Base-by-base conservation (phyloP, 2,329 filamentous ascomycete species). In the Penicillium sp. region DNA sequence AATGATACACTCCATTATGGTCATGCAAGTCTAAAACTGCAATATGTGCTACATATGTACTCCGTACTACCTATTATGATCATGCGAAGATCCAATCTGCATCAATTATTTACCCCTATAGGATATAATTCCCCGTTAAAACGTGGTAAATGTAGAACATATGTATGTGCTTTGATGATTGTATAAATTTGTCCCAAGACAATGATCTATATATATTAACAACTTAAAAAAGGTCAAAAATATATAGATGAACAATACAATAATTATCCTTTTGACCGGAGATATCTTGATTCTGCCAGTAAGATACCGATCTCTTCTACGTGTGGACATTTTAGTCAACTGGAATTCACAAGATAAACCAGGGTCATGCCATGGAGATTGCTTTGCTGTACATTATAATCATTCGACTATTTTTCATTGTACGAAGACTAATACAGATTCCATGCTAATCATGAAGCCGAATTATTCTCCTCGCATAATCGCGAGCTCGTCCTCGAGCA, bases 401-500 rank as follows among this genome's bases (percentile, higher is more conserved):
- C n/a, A 43, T 42, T 18, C 4, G 32, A 29, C 24, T 9, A n/a
- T 13, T 44, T 18, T 43, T 11, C 24, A 14, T 31, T n/a, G 20
- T 26, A 50, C 14, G 13, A 29, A 9, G 14, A 34, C 26, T 51
- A 51, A 34, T 34, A 34, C 39, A 45, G 5, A 38, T 31, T 40
- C 39, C 20, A 38, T 31, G 40, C 31, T 29, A 9, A 43, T 59
- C 55, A 61, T 37, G 45, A 16, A 18, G 57, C 53, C 9, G 59
- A 40, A 13, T 45, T 14, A 46, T 46, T 57, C 63, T 16, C 65
- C 68, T 44, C 67, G 56, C 54, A 73, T 65, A 57, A 72, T 65
- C 42, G 68, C 63, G 31, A 75, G 60, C 59, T 77, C 74, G 45
- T 73, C 70, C 35, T 70, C 66, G 20, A 77, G 63, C 61, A 77